Conservation (phyloP, 108 stramenopile species). For the Stephanodiscus triporus region DNA sequence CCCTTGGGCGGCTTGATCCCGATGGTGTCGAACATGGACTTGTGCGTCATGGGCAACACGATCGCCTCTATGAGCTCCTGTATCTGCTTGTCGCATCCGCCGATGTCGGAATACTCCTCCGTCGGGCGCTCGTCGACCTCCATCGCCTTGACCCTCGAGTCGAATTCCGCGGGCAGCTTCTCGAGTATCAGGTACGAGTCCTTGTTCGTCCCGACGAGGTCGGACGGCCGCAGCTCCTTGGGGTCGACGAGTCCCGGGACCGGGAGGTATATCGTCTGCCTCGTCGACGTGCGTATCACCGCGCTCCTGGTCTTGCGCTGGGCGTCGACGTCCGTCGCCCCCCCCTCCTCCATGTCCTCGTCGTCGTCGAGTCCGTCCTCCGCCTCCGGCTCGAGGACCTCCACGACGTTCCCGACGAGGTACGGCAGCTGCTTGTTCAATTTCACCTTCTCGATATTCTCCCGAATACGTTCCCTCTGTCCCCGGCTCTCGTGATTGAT, state of each 20-base stretch:
- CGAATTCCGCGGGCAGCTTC: slow-evolving; percentile 99
- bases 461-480: slow-evolving; percentile 95
- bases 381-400: slow-evolving; percentile 90
- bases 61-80: slow-evolving; percentile 99
- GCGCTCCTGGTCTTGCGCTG: slow-evolving; percentile 80
- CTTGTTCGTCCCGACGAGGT: slow-evolving; percentile 99
- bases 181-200: slow-evolving; percentile 99
- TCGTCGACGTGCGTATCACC: slow-evolving; percentile 87
- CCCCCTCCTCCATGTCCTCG: slow-evolving; percentile 58
- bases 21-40: slow-evolving; percentile 97
- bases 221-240: slow-evolving; percentile 94
- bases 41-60: slow-evolving; percentile 99
- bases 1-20: slow-evolving; percentile 99
- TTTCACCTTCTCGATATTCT: slow-evolving; percentile 99
- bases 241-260: slow-evolving; percentile 97
- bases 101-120: slow-evolving; percentile 98
- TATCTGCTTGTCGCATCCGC: slow-evolving; percentile 97
- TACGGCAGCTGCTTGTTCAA: slow-evolving; percentile 99
- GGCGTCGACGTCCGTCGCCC: slow-evolving; percentile 71
- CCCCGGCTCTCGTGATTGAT: slow-evolving; percentile 92
- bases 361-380: slow-evolving; percentile 91
- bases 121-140: slow-evolving; percentile 99
- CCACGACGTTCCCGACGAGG: slow-evolving; percentile 98
- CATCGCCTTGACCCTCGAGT: slow-evolving; percentile 98
- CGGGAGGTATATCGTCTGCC: slow-evolving; percentile 98